A percentile compares a stretch with the other conserved stretches of the same genome.
Evolutionary conservation across 345 rosid genomes (phyloP).

Genomic region (Populus tremula): DNA sequence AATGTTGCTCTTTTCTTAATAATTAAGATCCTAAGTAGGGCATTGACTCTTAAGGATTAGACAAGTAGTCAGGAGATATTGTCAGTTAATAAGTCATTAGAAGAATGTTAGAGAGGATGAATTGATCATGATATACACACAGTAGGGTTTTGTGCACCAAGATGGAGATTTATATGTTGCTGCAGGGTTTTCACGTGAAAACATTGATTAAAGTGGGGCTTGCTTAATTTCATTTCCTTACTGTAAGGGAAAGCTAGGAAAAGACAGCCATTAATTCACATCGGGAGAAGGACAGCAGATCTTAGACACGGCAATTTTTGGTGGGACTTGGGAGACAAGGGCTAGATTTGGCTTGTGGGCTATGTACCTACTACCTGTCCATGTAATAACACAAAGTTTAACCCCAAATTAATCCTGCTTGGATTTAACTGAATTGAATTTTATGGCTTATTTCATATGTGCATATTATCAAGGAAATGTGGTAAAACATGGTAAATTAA

Average conservation of each 20-base stretch:
- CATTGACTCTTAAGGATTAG: no score
- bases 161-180: constrained; percentile 2
- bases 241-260: neutral
- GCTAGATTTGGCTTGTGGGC: neutral
- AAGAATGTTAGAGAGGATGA: no score
- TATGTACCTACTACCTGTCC: neutral
- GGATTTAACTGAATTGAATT: neutral
- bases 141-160: neutral
- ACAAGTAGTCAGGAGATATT: no score
- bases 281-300: constrained; percentile 22
- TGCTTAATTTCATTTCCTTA: neutral
- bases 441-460: neutral
- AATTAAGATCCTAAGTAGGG: no score
- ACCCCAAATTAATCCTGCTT: neutral
- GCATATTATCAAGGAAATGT: neutral
- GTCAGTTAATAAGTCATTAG: no score
- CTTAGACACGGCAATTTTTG: neutral
- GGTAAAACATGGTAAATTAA: no score
- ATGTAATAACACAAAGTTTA: neutral
- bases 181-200: constrained; percentile 32
- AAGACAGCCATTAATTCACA: constrained; percentile 18
- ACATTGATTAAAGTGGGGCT: neutral
- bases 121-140: no score
- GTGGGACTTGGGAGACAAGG: constrained; percentile 10
- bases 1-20: no score